Conservation (phyloP, 495 filamentous ascomycete genomes). For the Aspergillus kassunensis region DNA sequence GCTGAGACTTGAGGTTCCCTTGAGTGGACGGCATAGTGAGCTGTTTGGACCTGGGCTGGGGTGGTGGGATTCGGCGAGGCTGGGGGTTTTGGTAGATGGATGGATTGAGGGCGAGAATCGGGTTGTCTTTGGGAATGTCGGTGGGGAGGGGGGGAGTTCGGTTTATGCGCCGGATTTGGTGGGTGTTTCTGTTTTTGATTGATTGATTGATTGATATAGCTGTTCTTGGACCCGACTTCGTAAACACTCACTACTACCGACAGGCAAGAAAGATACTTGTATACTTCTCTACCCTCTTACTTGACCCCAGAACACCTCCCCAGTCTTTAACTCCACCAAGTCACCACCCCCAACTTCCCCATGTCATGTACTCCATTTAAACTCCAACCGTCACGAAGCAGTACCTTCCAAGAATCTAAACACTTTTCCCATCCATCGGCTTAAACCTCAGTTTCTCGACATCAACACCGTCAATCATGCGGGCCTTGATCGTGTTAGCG, state of each 20-base stretch:
- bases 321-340: no score
- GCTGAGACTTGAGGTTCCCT: slow-evolving; percentile 44
- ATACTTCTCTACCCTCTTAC: no score
- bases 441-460: background rate
- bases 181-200: background rate
- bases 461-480: slow-evolving; percentile 27
- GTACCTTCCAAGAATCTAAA: background rate
- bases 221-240: no score
- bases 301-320: no score
- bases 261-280: no score
- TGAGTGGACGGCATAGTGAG: slow-evolving; percentile 45
- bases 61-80: slow-evolving; percentile 46
- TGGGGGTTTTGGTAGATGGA: slow-evolving; percentile 41
- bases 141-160: slow-evolving; percentile 19
- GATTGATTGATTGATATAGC: background rate
- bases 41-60: slow-evolving; percentile 39
- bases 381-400: no score
- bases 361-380: no score
- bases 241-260: no score
- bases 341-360: no score
- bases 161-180: background rate
- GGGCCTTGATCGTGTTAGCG: slow-evolving; percentile 18
- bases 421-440: background rate
- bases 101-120: slow-evolving; percentile 39
- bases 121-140: slow-evolving; percentile 39